Conservation (phyloP, 192 early-diverging fungal genomes). For the Chytriomyces sp. region DNA sequence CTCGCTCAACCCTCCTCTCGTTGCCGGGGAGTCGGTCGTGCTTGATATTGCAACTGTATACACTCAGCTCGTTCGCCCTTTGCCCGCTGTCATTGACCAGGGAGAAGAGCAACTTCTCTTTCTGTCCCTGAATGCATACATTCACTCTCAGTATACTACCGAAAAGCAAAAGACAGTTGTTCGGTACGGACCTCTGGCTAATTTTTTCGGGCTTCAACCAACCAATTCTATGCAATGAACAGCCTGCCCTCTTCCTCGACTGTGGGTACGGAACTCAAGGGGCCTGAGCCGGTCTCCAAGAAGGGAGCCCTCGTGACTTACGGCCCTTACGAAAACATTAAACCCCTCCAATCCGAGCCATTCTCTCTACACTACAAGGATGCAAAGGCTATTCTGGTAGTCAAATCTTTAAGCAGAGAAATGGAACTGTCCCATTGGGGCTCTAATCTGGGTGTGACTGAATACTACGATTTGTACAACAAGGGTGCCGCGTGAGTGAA, state of each 20-base stretch:
- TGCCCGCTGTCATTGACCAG: constrained; percentile 60
- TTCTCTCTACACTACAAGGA: constrained; percentile 73
- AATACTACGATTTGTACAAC: constrained; percentile 77
- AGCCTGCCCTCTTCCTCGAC: constrained; percentile 39
- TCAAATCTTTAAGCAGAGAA: constrained; percentile 66
- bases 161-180: constrained; percentile 81
- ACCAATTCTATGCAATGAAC: background rate
- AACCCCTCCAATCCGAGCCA: constrained; percentile 42
- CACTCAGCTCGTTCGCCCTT: constrained; percentile 44
- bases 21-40: constrained; percentile 32
- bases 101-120: constrained; percentile 68
- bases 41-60: constrained; percentile 41
- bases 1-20: constrained; percentile 30
- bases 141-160: constrained; percentile 69
- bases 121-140: constrained; percentile 67
- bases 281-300: constrained; percentile 42
- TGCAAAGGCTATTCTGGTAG: constrained; percentile 61
- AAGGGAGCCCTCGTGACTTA: constrained; percentile 69
- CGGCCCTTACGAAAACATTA: constrained; percentile 69
- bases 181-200: constrained; percentile 59
- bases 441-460: constrained; percentile 79
- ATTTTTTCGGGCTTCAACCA: background rate
- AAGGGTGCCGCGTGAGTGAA: constrained; percentile 75
- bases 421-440: constrained; percentile 87
- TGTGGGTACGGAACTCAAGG: constrained; percentile 36